These are phyloP conservation scores for Rhizophagus sp. DNA, from an alignment of 192 early-diverging fungal genomes.

Conservation along the genomic window DNA sequence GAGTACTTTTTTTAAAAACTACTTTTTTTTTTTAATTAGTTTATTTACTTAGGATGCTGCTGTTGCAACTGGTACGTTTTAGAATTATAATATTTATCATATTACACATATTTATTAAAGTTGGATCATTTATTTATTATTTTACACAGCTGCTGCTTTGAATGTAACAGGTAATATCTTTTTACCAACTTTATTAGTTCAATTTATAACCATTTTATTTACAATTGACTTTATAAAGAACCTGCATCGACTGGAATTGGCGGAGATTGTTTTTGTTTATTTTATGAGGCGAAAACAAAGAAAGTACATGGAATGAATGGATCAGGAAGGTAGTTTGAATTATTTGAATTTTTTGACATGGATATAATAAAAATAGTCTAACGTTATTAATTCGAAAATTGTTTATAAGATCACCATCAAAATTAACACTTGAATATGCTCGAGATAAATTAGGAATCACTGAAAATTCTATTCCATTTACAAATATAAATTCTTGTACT, in stretches of 20 bases:
- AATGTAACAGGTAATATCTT: constrained; percentile 57
- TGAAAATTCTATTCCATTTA: constrained; percentile 38
- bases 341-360: too few relatives aligned
- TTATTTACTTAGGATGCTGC: constrained; percentile 52
- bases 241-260: constrained; percentile 76
- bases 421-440: constrained; percentile 54
- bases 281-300: constrained; percentile 62
- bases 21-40: background rate
- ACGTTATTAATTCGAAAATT: too few relatives aligned
- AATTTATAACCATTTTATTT: background rate
- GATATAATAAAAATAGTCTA: too few relatives aligned
- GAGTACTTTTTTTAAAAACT: background rate
- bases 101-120: background rate
- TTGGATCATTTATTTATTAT: background rate
- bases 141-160: constrained; percentile 59
- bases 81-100: background rate
- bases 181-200: background rate
- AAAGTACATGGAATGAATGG: constrained; percentile 62
- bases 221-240: constrained; percentile 51
- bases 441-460: constrained; percentile 34
- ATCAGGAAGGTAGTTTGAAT: constrained; percentile 47
- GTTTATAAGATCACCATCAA: constrained; percentile 50
- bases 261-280: constrained; percentile 80
- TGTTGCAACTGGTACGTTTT: constrained; percentile 48
- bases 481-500: constrained; percentile 55